Evolutionary conservation across 106 monocot species (phyloP), one percentile per base, ranked within the genome.

Genomic region (Dendrobium chrysotoxum): DNA sequence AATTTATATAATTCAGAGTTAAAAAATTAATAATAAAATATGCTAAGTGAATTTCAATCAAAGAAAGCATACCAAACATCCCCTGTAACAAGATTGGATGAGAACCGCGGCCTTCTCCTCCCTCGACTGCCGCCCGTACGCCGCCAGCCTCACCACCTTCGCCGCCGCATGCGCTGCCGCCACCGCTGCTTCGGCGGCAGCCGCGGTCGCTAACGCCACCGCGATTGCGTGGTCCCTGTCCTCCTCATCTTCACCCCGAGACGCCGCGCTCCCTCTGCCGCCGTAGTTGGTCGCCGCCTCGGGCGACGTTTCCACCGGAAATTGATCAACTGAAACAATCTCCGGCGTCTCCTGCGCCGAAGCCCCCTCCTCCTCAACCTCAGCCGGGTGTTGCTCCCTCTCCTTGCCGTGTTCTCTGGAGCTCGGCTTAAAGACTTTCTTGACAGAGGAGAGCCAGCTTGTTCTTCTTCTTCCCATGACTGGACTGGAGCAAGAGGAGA

Each of bases 41-140:
- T 50, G 11, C 11, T 15, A 50, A 50, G 11, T 50, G 13, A 50
- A 50, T 50, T 50, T 50, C 16, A 46, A 50, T 13, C 13, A 50
- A 61, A 8, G 7, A 25, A 8, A 7, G 9, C 82, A 45, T 79
- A 96, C 96, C 94, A 97, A 79, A 67, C 92, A 92, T 9, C 96
- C 96, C 54, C 96, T 80, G 81, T 90, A 97, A 85, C 67, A 81
- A 3, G 94, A 80, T 71, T 97, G 96, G 79, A 97, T 92, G 28
- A 86, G 28, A 23, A 92, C 82, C 4, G 89, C 90, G 3, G 94
- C 94, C 81, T 79, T 81, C 50, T 92, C 91, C 81, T 94, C 91
- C 84, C 75, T 84, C 31, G 86, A 80, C 81, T 20, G 53, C 55
- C 86, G 77, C 41, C 76, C 81, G 53, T 85, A 85, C 40, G 84